Conservation (phyloP, 2,329 filamentous ascomycete genomes). For the Epichloe scottii region DNA sequence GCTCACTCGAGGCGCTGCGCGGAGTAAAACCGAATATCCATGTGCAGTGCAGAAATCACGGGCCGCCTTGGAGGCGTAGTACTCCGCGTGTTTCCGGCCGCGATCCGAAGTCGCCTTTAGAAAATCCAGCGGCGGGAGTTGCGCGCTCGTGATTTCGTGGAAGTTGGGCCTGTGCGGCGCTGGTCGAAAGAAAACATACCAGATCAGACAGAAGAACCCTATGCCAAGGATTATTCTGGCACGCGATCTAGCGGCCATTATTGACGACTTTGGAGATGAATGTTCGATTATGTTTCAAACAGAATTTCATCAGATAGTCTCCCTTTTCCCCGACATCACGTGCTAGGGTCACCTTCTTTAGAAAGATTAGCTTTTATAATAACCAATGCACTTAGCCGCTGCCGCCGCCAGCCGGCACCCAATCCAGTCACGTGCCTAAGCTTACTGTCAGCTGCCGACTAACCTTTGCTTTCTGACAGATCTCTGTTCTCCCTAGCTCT, state of each 20-base stretch:
- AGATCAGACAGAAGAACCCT: not conserved
- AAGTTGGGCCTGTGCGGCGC: not conserved
- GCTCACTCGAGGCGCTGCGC: slow-evolving; percentile 6
- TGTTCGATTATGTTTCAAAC: not conserved
- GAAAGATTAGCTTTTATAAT: no score
- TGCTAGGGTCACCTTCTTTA: no score
- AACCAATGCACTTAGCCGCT: no score
- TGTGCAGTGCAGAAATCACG: slow-evolving; percentile 20
- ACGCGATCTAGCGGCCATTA: not conserved
- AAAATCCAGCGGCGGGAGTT: not conserved
- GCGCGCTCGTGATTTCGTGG: not conserved
- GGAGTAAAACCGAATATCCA: slow-evolving; percentile 19
- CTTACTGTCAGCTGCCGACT: no score
- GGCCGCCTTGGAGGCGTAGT: slow-evolving; percentile 3
- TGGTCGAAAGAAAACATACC: not conserved
- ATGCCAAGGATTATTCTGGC: not conserved
- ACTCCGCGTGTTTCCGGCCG: not conserved
- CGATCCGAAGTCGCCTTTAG: not conserved
- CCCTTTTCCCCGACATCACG: no score
- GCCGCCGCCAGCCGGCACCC: no score
- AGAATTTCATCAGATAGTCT: not conserved
- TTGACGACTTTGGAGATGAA: not conserved
- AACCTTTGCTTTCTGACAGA: no score
- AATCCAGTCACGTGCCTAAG: no score
- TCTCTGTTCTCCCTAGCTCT: no score